phyloP scores from a whole-genome alignment of 257 asterid species.

The Nicotiana sylvestris region DNA sequence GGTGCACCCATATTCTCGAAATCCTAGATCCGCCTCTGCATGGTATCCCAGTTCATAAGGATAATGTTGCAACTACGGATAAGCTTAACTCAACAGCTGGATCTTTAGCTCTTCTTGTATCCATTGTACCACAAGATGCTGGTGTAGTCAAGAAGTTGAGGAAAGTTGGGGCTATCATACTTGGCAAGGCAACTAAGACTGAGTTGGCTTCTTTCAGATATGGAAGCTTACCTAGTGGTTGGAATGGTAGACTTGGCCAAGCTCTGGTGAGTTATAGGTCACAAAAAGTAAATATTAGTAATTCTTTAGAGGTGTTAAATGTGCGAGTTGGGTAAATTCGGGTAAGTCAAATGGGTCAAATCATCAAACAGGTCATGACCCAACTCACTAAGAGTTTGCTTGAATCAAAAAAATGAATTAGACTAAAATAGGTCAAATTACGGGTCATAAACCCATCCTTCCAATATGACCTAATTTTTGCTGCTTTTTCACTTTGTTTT shows the following conservation, averaged over 20 bases:
- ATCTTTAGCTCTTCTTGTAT: constrained; percentile 36
- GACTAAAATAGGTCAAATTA: not conserved
- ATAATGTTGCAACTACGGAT: constrained; percentile 44
- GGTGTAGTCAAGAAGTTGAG: constrained; percentile 42
- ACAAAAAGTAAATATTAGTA: no score
- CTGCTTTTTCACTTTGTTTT: no score
- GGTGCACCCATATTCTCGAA: no score
- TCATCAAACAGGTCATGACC: not conserved
- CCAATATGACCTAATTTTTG: no score
- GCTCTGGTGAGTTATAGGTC: constrained; percentile 35
- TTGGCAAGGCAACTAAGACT: constrained; percentile 51
- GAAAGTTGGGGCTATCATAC: constrained; percentile 38
- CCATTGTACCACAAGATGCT: constrained; percentile 44
- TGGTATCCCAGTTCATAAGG: constrained; percentile 46
- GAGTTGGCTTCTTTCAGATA: constrained; percentile 42
- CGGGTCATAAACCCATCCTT: not conserved
- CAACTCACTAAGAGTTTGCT: no score
- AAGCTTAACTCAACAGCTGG: constrained; percentile 52
- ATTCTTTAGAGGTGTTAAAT: not conserved
- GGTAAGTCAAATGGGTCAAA: not conserved
- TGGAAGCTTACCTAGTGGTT: constrained; percentile 23
- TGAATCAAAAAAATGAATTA: no score
- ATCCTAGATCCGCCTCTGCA: constrained; percentile 11
- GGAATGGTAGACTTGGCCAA: constrained; percentile 56
- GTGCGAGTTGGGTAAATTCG: not conserved